Conservation (phyloP, 441 rosid species). For the Erodium chrysanthum region DNA sequence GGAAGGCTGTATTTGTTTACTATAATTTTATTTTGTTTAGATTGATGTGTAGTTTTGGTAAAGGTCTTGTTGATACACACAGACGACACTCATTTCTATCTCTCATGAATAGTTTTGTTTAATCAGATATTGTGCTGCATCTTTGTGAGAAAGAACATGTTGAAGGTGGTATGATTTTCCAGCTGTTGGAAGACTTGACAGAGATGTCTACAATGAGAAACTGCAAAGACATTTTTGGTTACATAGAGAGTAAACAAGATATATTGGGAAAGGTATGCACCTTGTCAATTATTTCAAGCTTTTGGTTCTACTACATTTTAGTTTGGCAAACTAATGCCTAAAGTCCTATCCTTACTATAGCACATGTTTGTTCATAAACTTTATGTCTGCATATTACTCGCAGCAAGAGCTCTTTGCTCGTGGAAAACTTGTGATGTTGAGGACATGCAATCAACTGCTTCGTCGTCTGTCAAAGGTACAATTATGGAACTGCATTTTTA, state of each 20-base stretch:
- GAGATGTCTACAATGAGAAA: constrained; percentile 97
- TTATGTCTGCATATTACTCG: constrained; percentile 14
- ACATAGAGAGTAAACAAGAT: constrained; percentile 90
- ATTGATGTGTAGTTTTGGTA: background rate
- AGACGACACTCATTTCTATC: constrained; percentile 8
- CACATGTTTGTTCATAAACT: constrained; percentile 1
- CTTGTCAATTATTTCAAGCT: constrained; percentile 7
- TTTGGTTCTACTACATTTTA: constrained; percentile 7
- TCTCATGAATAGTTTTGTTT: constrained; percentile 9
- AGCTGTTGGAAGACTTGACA: constrained; percentile 86
- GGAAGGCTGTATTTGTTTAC: too few species aligned
- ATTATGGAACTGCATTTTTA: background rate
- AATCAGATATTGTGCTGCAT: constrained; percentile 71
- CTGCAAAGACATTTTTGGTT: constrained; percentile 84
- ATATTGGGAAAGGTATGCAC: constrained; percentile 69
- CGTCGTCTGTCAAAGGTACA: constrained; percentile 93
- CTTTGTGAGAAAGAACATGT: constrained; percentile 96
- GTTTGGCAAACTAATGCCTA: background rate
- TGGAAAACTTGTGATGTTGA: constrained; percentile 97
- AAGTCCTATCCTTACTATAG: background rate
- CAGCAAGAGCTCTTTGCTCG: constrained; percentile 99
- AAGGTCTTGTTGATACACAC: background rate
- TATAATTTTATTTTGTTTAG: background rate
- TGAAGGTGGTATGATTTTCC: constrained; percentile 99
- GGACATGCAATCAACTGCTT: constrained; percentile 98